phyloP scores from a whole-genome alignment of 202 grass and related monocot genomes.

The Schoenoplectus triqueter region DNA sequence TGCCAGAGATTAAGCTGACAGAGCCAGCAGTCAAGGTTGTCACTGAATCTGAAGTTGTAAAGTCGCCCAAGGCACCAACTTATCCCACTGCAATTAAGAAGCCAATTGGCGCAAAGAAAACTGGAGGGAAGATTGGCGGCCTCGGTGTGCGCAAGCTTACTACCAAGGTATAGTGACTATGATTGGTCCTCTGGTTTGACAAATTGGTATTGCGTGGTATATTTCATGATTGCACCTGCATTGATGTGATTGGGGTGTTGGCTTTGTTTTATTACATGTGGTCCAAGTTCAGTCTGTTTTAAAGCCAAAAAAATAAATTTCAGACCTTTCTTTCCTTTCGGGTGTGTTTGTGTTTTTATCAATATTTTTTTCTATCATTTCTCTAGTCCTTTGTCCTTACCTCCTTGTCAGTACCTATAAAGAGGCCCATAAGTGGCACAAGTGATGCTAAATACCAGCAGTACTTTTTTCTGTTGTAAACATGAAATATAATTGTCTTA shows the following conservation, averaged over 20 bases:
- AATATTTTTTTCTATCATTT: background rate
- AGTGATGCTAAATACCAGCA: background rate
- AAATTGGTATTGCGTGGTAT: conserved; percentile 7
- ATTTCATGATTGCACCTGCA: too few relatives aligned
- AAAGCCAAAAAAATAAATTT: background rate
- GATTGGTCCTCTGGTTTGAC: background rate
- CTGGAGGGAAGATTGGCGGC: conserved; percentile 75
- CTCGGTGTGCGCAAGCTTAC: conserved; percentile 94
- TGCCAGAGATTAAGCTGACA: conserved; percentile 64
- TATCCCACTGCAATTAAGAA: conserved; percentile 77
- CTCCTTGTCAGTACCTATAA: background rate
- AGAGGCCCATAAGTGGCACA: background rate
- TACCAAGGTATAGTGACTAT: conserved; percentile 61
- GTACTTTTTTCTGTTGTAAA: conserved; percentile 4
- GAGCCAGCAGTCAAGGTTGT: conserved; percentile 52
- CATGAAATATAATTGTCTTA: background rate
- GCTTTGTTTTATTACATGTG: background rate
- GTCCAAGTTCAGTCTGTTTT: background rate
- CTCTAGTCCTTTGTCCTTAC: background rate
- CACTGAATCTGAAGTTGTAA: conserved; percentile 59
- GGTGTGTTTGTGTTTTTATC: background rate
- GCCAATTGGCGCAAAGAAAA: conserved; percentile 70
- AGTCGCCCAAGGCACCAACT: conserved; percentile 69
- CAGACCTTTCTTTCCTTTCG: background rate
- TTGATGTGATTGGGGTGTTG: background rate